A percentile compares a stretch with the other conserved stretches of the same genome.
phyloP scores from a whole-genome alignment of 2,329 filamentous ascomycete species.

The Metarhizium rileyi region DNA sequence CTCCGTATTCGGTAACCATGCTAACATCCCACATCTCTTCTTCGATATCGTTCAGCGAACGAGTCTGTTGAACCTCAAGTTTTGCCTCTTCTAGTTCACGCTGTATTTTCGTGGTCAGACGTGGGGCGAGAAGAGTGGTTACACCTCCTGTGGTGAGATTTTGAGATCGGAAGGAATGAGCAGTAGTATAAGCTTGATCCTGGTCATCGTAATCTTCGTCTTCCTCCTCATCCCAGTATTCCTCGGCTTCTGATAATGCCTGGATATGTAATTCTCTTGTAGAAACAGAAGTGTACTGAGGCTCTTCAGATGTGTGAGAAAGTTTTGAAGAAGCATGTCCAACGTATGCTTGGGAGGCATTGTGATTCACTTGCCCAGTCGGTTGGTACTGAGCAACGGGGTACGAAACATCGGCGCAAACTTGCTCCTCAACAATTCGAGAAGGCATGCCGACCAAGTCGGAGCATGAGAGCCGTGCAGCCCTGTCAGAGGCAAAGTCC shows the following conservation, averaged over 20 bases:
- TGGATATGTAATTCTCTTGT: slow-evolving; percentile 17
- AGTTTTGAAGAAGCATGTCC: slow-evolving; percentile 18
- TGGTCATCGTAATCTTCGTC: slow-evolving; percentile 55
- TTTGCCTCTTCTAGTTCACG: slow-evolving; percentile 62
- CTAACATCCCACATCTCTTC: slow-evolving; percentile 90
- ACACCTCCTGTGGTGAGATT: slow-evolving; percentile 43
- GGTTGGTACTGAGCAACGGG: slow-evolving; percentile 16
- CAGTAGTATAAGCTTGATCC: slow-evolving; percentile 63
- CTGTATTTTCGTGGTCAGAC: slow-evolving; percentile 56
- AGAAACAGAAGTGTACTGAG: slow-evolving; percentile 12
- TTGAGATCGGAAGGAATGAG: slow-evolving; percentile 65
- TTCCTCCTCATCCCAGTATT: slow-evolving; percentile 72
- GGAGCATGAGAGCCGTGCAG: background rate
- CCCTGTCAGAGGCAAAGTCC: slow-evolving; percentile 7
- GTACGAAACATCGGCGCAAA: slow-evolving; percentile 16
- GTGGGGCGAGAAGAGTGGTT: slow-evolving; percentile 59
- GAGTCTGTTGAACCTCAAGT: slow-evolving; percentile 57
- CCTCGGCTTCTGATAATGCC: slow-evolving; percentile 41
- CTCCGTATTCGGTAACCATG: slow-evolving; percentile 95
- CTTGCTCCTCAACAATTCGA: slow-evolving; percentile 6
- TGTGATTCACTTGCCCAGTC: slow-evolving; percentile 14
- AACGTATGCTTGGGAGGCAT: slow-evolving; percentile 11
- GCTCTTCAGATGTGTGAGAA: slow-evolving; percentile 22
- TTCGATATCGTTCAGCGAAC: slow-evolving; percentile 65
- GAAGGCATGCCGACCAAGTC: slow-evolving; percentile 9